Evolutionary conservation across 2,329 filamentous ascomycete species (phyloP).

Genomic region (Claviceps pazoutovae): DNA sequence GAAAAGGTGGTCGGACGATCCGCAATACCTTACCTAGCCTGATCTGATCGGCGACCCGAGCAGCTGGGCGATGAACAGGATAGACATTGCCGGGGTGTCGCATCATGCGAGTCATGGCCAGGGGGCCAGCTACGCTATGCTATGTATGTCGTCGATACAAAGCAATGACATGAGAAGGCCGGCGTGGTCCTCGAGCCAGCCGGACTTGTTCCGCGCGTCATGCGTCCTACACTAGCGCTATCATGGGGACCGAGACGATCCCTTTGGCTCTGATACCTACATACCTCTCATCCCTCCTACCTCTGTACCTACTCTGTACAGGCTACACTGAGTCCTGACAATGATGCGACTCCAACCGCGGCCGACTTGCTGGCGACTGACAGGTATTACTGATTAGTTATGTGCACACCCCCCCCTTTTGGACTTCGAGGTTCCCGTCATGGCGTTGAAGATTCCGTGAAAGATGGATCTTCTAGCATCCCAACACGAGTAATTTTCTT

Average conservation of each 20-base stretch:
- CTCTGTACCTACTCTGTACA: too few relatives aligned
- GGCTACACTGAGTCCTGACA: too few relatives aligned
- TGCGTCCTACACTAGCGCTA: neutral
- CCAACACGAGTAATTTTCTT: neutral
- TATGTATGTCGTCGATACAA: neutral
- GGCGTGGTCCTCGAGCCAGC: neutral
- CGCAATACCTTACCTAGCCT: neutral
- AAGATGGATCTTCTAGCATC: neutral
- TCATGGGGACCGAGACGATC: neutral
- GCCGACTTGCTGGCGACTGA: neutral
- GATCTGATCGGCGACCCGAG: neutral
- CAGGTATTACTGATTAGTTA: too few relatives aligned
- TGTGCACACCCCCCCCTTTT: neutral
- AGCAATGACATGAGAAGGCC: neutral
- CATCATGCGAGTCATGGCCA: neutral
- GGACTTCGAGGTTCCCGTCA: neutral
- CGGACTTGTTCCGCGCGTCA: neutral
- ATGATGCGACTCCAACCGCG: neutral
- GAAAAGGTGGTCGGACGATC: neutral
- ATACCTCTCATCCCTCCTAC: too few relatives aligned
- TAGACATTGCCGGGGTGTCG: neutral
- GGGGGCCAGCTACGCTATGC: neutral
- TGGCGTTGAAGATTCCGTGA: neutral
- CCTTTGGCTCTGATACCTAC: neutral
- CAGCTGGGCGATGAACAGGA: neutral